Base-by-base conservation (phyloP, 1,139 yeast species). In the Scheffersomyces stambukii region DNA sequence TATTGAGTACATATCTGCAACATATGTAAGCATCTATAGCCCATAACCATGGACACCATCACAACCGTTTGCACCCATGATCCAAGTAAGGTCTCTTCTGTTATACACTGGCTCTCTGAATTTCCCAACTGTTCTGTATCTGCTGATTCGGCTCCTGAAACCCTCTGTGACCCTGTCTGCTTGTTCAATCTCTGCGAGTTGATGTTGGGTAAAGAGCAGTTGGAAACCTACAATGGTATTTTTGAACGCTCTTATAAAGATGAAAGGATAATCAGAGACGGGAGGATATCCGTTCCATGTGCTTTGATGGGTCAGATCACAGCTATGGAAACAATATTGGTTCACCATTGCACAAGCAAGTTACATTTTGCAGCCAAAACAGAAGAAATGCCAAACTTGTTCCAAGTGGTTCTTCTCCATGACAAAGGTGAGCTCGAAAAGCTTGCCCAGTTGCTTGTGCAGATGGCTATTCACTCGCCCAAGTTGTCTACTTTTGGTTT, bases 41-140 rank as follows among this genome's bases (percentile, higher is more conserved):
- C n/a, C n/a, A n/a, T n/a, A n/a, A n/a, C n/a, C n/a, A n/a, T n/a
- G n/a, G n/a, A n/a, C n/a, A n/a, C n/a, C n/a, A n/a, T n/a, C n/a
- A n/a, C n/a, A n/a, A n/a, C n/a, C n/a, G n/a, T n/a, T n/a, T n/a
- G n/a, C n/a, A n/a, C n/a, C n/a, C n/a, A n/a, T n/a, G n/a, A n/a
- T n/a, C n/a, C n/a, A n/a, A n/a, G n/a, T n/a, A n/a, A 16, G 11
- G 14, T 29, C 2, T 16, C 14, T 8, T 40, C 57, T 1, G 33
- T 46, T 0, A 43, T 53, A n/a, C 43, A 39, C 17, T 55, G 60
- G 60, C 35, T 55, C 4, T 42, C 51, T 2, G 49, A 45, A 25
- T 46, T 56, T 20, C 54, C 55, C 3, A 31, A 32, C 8, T 41
- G 47, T 13, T 53, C 57, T 2, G 19, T 50, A 3, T 7, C 24